Evolutionary conservation across 148 eudicot species (phyloP).

Genomic region (Silene latifolia): DNA sequence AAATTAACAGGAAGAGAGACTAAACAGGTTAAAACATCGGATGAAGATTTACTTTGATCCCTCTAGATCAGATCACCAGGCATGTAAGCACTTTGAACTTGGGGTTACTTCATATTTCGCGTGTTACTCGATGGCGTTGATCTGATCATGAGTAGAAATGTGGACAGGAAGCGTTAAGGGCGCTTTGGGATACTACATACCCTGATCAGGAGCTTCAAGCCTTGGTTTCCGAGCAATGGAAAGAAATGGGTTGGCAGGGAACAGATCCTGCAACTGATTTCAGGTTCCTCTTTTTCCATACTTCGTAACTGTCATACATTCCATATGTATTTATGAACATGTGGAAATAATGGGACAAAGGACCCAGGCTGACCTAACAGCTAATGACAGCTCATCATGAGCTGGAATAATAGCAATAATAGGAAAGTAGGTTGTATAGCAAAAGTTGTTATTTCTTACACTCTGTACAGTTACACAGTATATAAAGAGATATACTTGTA

Average conservation of each 20-base stretch:
- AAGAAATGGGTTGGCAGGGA: conserved; percentile 98
- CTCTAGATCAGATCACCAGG: conserved; percentile 74
- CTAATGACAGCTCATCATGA: no score
- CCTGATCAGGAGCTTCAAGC: conserved; percentile 57
- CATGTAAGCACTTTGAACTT: conserved; percentile 16
- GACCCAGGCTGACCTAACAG: no score
- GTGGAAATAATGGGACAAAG: no score
- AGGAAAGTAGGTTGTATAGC: no score
- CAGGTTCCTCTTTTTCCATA: conserved; percentile 40
- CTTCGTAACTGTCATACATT: no score
- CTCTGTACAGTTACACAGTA: no score
- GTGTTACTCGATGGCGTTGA: no score
- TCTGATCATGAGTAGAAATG: background rate
- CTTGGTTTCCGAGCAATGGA: conserved; percentile 88
- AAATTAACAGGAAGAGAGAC: conserved; percentile 62
- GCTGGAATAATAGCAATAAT: no score
- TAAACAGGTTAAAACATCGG: conserved; percentile 63
- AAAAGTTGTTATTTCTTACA: no score
- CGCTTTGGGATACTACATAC: conserved; percentile 75
- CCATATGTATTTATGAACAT: no score
- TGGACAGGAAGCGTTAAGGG: conserved; percentile 68
- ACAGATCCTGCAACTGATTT: conserved; percentile 88
- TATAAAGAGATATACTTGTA: no score
- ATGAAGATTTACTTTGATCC: conserved; percentile 63
- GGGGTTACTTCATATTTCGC: no score